phyloP scores from a whole-genome alignment of 1,284 basidiomycete genomes.

The Cryptococcus sp. region DNA sequence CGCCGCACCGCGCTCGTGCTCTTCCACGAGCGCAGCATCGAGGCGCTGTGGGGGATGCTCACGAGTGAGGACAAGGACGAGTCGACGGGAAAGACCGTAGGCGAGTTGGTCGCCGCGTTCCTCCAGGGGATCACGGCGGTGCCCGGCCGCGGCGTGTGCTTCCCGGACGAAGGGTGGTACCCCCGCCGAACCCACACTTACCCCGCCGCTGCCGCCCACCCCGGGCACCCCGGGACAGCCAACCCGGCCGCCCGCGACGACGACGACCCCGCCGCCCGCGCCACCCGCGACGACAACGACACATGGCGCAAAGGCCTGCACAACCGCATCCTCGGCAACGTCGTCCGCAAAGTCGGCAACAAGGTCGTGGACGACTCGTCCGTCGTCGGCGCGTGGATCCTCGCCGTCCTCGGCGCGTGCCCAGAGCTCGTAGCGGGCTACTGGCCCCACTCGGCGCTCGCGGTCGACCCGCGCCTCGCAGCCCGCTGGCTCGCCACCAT shows the following conservation, averaged over 20 bases:
- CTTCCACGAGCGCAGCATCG: slow-evolving; percentile 56
- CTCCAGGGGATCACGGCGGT: slow-evolving; percentile 79
- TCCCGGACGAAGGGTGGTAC: slow-evolving; percentile 88
- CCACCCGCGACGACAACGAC: slow-evolving; percentile 31
- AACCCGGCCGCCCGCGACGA: too few relatives aligned
- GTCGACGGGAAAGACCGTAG: slow-evolving; percentile 55
- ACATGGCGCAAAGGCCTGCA: slow-evolving; percentile 58
- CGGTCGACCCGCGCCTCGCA: slow-evolving; percentile 79
- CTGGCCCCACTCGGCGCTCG: slow-evolving; percentile 69
- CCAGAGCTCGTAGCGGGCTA: slow-evolving; percentile 84
- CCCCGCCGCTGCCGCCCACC: neutral
- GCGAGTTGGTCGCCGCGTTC: slow-evolving; percentile 82
- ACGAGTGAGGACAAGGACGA: slow-evolving; percentile 65
- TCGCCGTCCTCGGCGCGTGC: slow-evolving; percentile 72
- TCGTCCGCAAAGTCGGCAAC: slow-evolving; percentile 61
- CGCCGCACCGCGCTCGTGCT: slow-evolving; percentile 41
- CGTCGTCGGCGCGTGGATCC: slow-evolving; percentile 72
- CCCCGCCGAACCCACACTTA: slow-evolving; percentile 54
- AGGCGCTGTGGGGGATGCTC: slow-evolving; percentile 73
- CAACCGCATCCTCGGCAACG: slow-evolving; percentile 77
- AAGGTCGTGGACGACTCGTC: slow-evolving; percentile 78
- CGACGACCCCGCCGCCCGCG: neutral
- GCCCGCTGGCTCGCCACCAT: slow-evolving; percentile 87
- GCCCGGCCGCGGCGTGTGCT: slow-evolving; percentile 81
- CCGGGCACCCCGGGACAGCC: slow-evolving; percentile 13